Base-by-base conservation (phyloP, 1,139 yeast species). In the Lodderomyces orthopsilosis region DNA sequence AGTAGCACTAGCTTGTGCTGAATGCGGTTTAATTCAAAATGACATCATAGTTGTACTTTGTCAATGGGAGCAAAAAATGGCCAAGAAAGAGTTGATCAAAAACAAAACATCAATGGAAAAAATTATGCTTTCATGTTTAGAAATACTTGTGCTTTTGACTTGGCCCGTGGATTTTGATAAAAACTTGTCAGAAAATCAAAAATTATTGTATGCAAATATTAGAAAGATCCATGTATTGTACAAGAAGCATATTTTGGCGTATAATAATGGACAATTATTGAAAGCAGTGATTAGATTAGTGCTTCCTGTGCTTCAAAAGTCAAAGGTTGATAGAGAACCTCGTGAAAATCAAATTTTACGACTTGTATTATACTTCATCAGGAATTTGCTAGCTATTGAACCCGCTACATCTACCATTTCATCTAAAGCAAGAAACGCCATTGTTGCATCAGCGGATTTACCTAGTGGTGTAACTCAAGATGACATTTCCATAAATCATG, bases 1-100 rank as follows among this genome's bases (percentile, higher is more conserved):
- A 51, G 96, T 91, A 14, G 95, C 96, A 0, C 70, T 87, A 40
- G 96, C 96, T 0, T 85, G 95, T 52, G 87, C 91, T 4, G 94
- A 88, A 42, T 80, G 86, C 8, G 86, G 86, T 1, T 69, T 93
- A 23, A 83, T 91, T 3, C 61, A 72, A 2, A 81, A 80, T 54
- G 98, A 93, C 62, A 62, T 93, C 46, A 62, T 85, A 10, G 85
- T 85, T 6, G 89, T 94, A 28, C 61, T 93, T 39, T 75, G 87
- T 35, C 83, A 81, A 56, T 88, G 94, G 91, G 91, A 88, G 41
- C 60, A 61, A 12, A 68, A 67, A 43, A 53, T 48, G 41, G 47
- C 57, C 6, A 44, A 43, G 17, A 66, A 57, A 46, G 51, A 51
- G 44, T 54, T 53, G 22, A 61, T 58, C 39, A 66, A 53, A 50